phyloP scores from a whole-genome alignment of 2,329 filamentous ascomycete species.

The Aureobasidium sp. region DNA sequence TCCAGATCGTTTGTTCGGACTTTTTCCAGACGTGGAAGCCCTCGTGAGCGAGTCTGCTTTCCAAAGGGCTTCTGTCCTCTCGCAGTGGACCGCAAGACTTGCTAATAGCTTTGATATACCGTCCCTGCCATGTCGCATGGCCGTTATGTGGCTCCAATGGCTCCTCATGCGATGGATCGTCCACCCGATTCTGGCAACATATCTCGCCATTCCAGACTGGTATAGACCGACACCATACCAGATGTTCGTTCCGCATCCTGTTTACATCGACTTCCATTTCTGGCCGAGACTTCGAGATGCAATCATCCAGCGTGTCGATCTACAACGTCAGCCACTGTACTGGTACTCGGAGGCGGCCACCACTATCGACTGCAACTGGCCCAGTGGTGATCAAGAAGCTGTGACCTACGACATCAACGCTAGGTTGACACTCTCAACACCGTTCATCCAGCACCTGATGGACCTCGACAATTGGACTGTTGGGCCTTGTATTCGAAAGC shows the following conservation, averaged over 20 bases:
- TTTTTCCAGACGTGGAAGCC: background rate
- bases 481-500: conserved; percentile 1
- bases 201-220: conserved; percentile 65
- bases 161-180: conserved; percentile 68
- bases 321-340: conserved; percentile 2
- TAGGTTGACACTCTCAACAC: background rate
- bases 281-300: conserved; percentile 10
- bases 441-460: background rate
- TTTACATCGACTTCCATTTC: conserved; percentile 6
- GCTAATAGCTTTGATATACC: conserved; percentile 2
- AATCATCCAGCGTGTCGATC: background rate
- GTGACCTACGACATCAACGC: background rate
- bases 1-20: conserved; percentile 3
- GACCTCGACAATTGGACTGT: conserved; percentile 10
- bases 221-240: conserved; percentile 57
- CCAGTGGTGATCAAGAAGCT: background rate
- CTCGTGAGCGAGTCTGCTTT: background rate
- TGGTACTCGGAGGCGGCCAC: conserved; percentile 9
- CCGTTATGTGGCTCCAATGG: conserved; percentile 5
- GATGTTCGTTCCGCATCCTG: conserved; percentile 55
- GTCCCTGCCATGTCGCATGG: background rate
- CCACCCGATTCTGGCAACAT: conserved; percentile 66
- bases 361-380: conserved; percentile 7
- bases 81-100: conserved; percentile 6
- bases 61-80: background rate